A percentile compares a stretch with the other conserved stretches of the same genome.
phyloP scores from a whole-genome alignment of 768 basidiomycete species.

The Podaxis sp. region DNA sequence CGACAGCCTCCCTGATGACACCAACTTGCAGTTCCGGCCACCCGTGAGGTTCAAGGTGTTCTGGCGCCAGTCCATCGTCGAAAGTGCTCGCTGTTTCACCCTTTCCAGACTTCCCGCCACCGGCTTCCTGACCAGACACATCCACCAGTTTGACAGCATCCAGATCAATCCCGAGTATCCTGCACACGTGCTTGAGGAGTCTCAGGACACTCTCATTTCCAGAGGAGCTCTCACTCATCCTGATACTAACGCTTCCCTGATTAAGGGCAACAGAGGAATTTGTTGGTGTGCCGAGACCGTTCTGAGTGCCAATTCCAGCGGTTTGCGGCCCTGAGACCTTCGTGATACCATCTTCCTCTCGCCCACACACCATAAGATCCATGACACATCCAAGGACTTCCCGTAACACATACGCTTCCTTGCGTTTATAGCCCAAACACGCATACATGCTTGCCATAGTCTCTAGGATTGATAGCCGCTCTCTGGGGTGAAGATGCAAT shows the following conservation, averaged over 20 bases:
- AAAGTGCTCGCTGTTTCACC: slow-evolving; percentile 38
- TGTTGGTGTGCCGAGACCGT: slow-evolving; percentile 33
- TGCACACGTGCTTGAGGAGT: slow-evolving; percentile 73
- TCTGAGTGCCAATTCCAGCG: slow-evolving; percentile 49
- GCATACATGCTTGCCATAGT: slow-evolving; percentile 74
- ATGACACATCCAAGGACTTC: slow-evolving; percentile 84
- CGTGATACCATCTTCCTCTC: slow-evolving; percentile 65
- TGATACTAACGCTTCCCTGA: slow-evolving; percentile 63
- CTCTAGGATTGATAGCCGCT: slow-evolving; percentile 72
- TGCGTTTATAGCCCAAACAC: slow-evolving; percentile 80
- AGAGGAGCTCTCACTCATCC: slow-evolving; percentile 69
- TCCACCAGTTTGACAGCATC: slow-evolving; percentile 61
- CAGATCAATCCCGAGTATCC: slow-evolving; percentile 79
- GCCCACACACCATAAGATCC: slow-evolving; percentile 84
- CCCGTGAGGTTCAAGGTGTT: slow-evolving; percentile 57
- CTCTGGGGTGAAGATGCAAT: slow-evolving; percentile 72
- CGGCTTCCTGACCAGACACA: slow-evolving; percentile 15
- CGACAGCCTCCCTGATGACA: slow-evolving; percentile 89
- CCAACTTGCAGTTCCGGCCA: slow-evolving; percentile 97
- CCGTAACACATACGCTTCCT: slow-evolving; percentile 84
- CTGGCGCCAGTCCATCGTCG: slow-evolving; percentile 18
- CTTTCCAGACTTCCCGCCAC: slow-evolving; percentile 10
- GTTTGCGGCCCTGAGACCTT: slow-evolving; percentile 40
- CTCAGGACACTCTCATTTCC: slow-evolving; percentile 83
- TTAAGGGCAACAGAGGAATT: slow-evolving; percentile 20